These are phyloP conservation scores for Fusarium verrucosum DNA, from an alignment of 2,329 filamentous ascomycete species.

Conservation along the genomic window DNA sequence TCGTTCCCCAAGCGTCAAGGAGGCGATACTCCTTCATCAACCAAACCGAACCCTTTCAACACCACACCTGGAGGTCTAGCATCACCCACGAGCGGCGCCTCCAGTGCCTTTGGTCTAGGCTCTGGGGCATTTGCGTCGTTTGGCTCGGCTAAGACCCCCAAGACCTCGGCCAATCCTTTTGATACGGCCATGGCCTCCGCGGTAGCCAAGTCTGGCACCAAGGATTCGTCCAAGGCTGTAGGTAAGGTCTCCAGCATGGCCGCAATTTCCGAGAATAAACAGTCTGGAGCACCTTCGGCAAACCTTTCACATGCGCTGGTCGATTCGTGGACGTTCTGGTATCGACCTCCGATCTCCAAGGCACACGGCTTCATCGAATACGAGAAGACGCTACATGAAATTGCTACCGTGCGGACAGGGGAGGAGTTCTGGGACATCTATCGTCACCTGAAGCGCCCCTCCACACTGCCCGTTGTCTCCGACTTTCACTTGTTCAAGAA, in stretches of 20 bases:
- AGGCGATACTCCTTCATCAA: constrained; percentile 72
- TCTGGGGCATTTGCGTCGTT: constrained; percentile 94
- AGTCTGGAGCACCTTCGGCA: constrained; percentile 51
- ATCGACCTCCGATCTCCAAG: constrained; percentile 94
- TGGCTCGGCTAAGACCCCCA: constrained; percentile 86
- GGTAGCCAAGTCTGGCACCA: constrained; percentile 46
- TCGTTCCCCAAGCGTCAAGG: constrained; percentile 78
- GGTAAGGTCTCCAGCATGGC: constrained; percentile 52
- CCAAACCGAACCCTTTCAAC: constrained; percentile 78
- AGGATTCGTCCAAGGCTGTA: constrained; percentile 47
- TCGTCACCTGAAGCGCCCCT: constrained; percentile 88
- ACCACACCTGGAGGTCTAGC: constrained; percentile 70
- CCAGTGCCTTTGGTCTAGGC: constrained; percentile 91
- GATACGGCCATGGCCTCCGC: constrained; percentile 72
- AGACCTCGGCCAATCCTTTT: constrained; percentile 82
- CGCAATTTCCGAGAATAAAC: constrained; percentile 56
- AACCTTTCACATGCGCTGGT: constrained; percentile 69
- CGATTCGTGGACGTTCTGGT: constrained; percentile 96
- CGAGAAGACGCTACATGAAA: constrained; percentile 91
- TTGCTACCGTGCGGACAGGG: constrained; percentile 81
- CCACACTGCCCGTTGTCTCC: constrained; percentile 85
- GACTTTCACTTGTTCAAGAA: constrained; percentile 99
- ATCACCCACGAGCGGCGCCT: constrained; percentile 67
- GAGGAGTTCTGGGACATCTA: constrained; percentile 95
- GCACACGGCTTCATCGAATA: constrained; percentile 89